Percentiles rank a stretch among this genome's conserved stretches.
Conservation (phyloP, 495 filamentous ascomycete genomes). For the Talaromyces thailandensis region DNA sequence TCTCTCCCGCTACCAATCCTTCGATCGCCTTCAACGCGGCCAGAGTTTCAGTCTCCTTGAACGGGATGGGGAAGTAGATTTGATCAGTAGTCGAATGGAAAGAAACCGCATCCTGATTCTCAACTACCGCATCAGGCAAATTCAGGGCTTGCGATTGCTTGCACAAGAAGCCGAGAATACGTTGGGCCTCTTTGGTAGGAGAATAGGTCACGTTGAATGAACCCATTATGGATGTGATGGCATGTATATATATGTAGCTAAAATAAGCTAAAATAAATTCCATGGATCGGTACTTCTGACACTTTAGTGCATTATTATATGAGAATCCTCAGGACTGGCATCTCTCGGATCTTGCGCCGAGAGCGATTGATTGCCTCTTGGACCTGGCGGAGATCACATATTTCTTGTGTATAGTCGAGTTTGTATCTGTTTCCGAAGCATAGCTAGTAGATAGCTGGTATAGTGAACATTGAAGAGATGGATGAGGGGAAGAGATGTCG, state of each 20-base stretch:
- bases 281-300: not conserved
- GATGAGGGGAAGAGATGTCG: not conserved
- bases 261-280: not conserved
- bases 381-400: not conserved
- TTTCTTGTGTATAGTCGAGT: not conserved
- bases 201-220: constrained; percentile 19
- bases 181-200: constrained; percentile 29
- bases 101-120: constrained; percentile 26
- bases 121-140: constrained; percentile 26
- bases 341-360: not conserved
- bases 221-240: not conserved
- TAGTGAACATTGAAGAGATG: not conserved
- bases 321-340: not conserved
- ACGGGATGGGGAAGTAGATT: constrained; percentile 52
- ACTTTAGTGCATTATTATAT: not conserved
- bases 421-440: not conserved
- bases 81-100: constrained; percentile 33
- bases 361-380: not conserved
- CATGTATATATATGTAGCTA: not conserved
- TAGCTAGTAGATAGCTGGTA: not conserved
- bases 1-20: constrained; percentile 53
- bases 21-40: constrained; percentile 64
- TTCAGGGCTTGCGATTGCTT: constrained; percentile 28
- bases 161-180: constrained; percentile 33
- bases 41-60: constrained; percentile 61